These are phyloP conservation scores for Streptanthus diversifolius DNA, from an alignment of 345 rosid genomes.

Conservation along the genomic window DNA sequence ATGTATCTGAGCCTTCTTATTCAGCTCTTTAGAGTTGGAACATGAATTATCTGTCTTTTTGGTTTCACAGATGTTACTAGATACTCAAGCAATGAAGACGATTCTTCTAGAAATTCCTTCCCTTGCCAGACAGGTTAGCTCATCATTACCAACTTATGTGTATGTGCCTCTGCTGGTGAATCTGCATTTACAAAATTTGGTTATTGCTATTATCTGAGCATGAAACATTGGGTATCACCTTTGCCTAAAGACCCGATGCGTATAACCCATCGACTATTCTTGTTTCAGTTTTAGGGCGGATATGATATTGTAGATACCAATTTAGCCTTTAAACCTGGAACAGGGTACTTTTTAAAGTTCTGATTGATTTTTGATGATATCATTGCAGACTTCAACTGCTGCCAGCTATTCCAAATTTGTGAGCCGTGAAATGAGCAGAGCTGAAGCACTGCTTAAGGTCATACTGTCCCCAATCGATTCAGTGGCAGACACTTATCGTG, in stretches of 20 bases:
- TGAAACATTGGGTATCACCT: not conserved
- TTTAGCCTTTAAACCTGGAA: not conserved
- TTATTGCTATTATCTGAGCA: not conserved
- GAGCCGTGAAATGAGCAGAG: slow-evolving; percentile 99
- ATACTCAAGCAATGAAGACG: slow-evolving; percentile 95
- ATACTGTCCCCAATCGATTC: slow-evolving; percentile 95
- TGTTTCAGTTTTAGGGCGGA: not conserved
- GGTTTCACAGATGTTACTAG: slow-evolving; percentile 81
- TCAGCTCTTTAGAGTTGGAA: not conserved
- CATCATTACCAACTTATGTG: slow-evolving; percentile 6
- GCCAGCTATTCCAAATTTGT: slow-evolving; percentile 91
- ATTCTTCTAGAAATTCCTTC: slow-evolving; percentile 93
- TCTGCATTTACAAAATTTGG: not conserved
- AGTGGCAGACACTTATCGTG: slow-evolving; percentile 93
- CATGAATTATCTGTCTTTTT: slow-evolving; percentile 9
- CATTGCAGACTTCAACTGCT: slow-evolving; percentile 68
- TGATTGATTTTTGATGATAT: not conserved
- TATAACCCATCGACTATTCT: not conserved
- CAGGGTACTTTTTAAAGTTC: not conserved
- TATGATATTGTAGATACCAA: not conserved
- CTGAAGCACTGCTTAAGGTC: slow-evolving; percentile 99
- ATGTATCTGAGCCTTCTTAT: slow-evolving; percentile 4
- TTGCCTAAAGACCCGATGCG: not conserved
- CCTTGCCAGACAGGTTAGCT: slow-evolving; percentile 88
- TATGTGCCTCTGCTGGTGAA: not conserved